phyloP scores from a whole-genome alignment of 176 grass and related monocot species.

The Ensete ventricosum region DNA sequence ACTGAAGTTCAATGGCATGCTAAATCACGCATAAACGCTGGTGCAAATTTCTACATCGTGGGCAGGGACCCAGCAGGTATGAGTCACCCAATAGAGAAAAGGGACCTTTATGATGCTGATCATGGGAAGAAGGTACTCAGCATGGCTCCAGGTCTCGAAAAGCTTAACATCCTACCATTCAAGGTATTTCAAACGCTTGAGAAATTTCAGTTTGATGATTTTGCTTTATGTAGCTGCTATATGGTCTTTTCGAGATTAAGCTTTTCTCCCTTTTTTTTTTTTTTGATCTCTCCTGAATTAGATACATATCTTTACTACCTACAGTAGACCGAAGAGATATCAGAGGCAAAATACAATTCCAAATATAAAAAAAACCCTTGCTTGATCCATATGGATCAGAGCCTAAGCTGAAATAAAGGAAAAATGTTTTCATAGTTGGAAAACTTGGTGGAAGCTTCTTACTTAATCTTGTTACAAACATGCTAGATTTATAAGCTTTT shows the following conservation, averaged over 20 bases:
- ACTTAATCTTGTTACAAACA: too few species aligned
- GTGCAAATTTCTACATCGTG: slow-evolving; percentile 98
- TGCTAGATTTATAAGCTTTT: too few species aligned
- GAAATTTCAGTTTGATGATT: neutral
- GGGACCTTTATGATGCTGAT: slow-evolving; percentile 95
- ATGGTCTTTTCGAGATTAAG: neutral
- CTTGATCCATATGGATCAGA: too few species aligned
- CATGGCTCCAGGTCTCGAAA: slow-evolving; percentile 95
- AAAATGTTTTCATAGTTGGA: too few species aligned
- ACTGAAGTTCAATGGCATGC: slow-evolving; percentile 99
- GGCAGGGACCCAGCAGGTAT: slow-evolving; percentile 97
- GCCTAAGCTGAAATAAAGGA: too few species aligned
- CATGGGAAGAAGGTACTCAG: slow-evolving; percentile 94
- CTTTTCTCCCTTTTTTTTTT: neutral
- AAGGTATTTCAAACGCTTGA: slow-evolving; percentile 37
- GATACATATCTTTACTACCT: too few species aligned
- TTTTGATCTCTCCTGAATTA: too few species aligned
- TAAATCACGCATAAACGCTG: slow-evolving; percentile 91
- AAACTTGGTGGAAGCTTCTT: too few species aligned
- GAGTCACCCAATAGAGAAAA: slow-evolving; percentile 63
- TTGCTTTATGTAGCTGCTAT: neutral
- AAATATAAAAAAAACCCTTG: too few species aligned
- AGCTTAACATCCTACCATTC: slow-evolving; percentile 95
- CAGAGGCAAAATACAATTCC: neutral
- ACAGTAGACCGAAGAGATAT: slow-evolving; percentile 1